Evolutionary conservation across 345 rosid genomes (phyloP), one percentile per base, ranked within the genome.

Genomic region (Populus alba): DNA sequence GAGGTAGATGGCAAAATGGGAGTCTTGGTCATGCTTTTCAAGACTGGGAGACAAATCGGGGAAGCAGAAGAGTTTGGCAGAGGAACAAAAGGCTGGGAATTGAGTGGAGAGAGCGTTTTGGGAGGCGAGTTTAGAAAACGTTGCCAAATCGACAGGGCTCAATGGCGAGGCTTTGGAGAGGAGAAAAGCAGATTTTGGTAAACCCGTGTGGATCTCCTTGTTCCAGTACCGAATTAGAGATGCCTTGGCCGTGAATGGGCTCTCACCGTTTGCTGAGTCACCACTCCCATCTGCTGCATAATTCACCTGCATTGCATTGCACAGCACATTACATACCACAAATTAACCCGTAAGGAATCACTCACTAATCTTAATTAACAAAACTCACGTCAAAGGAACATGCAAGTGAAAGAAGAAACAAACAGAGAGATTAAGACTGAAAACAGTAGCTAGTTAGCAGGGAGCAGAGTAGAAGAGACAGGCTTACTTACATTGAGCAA

Each of bases 11-110:
- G 88, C 87, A 31, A 95, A 95, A 78, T 83, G 83, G 29, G 90
- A 82, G 82, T 92, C 86, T 35, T 31, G 62, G 27, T 61, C 68
- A 18, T 38, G 37, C 49, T 59, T 77, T 2, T 68, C 80, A 25
- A 70, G 68, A 18, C 83, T 82, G 47, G 75, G 74, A 0, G 69
- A 8, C 41, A 76, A 63, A 15, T 43, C 81, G 2, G 96, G 88
- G 87, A 93, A 93, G 86, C 99, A 95, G 79, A 95, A 89, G 69
- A 93, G 97, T 16, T 86, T 82, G 0, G 99, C 99, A 66, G 94
- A 80, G 84, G 94, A 85, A 84, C 99, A 95, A 82, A 95, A 93
- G 17, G 90, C 85, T 0, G 89, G 87, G n/a, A 93, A 85, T 31
- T 91, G 92, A 8, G 86, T 47, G 59, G 89, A 85, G 75, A 93